Evolutionary conservation across 2,329 filamentous ascomycete genomes (phyloP).

Genomic region (Polychaeton citri): DNA sequence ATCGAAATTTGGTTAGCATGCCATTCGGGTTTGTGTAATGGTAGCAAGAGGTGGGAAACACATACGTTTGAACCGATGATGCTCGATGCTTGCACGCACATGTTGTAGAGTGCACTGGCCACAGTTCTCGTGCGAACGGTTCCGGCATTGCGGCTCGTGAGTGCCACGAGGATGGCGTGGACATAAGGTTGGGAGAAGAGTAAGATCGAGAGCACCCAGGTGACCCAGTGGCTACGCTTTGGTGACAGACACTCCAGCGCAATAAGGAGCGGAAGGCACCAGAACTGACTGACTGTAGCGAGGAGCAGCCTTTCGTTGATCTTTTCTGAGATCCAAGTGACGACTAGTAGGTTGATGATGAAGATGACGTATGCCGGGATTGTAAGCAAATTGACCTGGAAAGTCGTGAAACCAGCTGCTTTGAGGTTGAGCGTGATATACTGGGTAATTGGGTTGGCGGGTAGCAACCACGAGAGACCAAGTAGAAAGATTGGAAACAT

Average conservation of each 20-base stretch:
- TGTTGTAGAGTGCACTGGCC: slow-evolving; percentile 50
- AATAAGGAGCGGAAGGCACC: slow-evolving; percentile 28
- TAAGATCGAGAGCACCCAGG: slow-evolving; percentile 25
- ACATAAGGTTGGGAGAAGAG: slow-evolving; percentile 28
- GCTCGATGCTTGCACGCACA: slow-evolving; percentile 27
- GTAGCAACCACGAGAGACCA: slow-evolving; percentile 30
- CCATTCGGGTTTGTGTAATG: neutral
- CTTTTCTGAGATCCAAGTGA: slow-evolving; percentile 36
- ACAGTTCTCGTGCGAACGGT: slow-evolving; percentile 49
- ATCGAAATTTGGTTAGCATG: no score
- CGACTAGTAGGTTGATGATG: slow-evolving; percentile 36
- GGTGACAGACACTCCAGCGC: slow-evolving; percentile 23
- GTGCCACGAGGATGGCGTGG: slow-evolving; percentile 47
- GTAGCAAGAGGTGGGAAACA: neutral
- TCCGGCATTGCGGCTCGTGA: slow-evolving; percentile 50
- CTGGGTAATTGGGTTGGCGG: slow-evolving; percentile 22
- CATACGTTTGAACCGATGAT: slow-evolving; percentile 22
- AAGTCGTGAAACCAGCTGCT: slow-evolving; percentile 26
- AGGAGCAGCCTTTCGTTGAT: slow-evolving; percentile 40
- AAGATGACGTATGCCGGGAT: slow-evolving; percentile 34
- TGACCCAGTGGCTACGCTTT: slow-evolving; percentile 23
- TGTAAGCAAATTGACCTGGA: slow-evolving; percentile 29
- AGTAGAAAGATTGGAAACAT: slow-evolving; percentile 45
- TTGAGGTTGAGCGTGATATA: slow-evolving; percentile 28
- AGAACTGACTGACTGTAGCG: slow-evolving; percentile 27